Base-by-base conservation (phyloP, 2,329 filamentous ascomycete species). In the Colletotrichum sp. region DNA sequence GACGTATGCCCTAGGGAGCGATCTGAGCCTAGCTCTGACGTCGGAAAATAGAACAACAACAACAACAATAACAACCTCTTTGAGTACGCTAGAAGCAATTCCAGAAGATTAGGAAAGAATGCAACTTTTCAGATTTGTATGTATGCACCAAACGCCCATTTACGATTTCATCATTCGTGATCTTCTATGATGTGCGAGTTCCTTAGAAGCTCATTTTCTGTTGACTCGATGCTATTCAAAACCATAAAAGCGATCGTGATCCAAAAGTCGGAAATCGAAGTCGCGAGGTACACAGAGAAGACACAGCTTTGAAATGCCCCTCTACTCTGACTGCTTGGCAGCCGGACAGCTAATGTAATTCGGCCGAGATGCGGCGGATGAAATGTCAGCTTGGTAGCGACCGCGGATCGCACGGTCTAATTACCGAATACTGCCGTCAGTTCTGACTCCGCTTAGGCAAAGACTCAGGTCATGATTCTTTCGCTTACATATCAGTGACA, bases 121-220 rank as follows among this genome's bases (percentile, higher is more conserved):
- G 39, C 0, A 44, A 10, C 16, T n/a, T 44, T 44, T n/a, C 39
- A 44, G 0, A 44, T n/a, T 44, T 44, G 18, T n/a, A n/a, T 18
- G 0, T 44, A 22, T n/a, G 18, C 0, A 9, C 44, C 0, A 6
- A 8, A 13, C n/a, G 10, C n/a, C 6, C 6, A 13, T 1, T 22
- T 48, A 48, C 44, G 9, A n/a, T 6, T 4, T 12, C 18, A 3
- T 12, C 39, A 44, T n/a, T 18, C 2, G 9, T 44, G 9, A n/a
- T 44, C 9, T 2, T 44, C 5, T n/a, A 6, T n/a, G 18, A 44
- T 44, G 39, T n/a, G 39, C 5, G 5, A 44, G 18, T 44, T 44
- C 39, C 39, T 4, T 12, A 44, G 39, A 9, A 0, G n/a, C 44
- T 48, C n/a, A 10, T 8, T 22, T 10, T 13, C 8, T 48, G n/a